Evolutionary conservation across 2,329 filamentous ascomycete genomes (phyloP).

Genomic region (Penicillium sp.): DNA sequence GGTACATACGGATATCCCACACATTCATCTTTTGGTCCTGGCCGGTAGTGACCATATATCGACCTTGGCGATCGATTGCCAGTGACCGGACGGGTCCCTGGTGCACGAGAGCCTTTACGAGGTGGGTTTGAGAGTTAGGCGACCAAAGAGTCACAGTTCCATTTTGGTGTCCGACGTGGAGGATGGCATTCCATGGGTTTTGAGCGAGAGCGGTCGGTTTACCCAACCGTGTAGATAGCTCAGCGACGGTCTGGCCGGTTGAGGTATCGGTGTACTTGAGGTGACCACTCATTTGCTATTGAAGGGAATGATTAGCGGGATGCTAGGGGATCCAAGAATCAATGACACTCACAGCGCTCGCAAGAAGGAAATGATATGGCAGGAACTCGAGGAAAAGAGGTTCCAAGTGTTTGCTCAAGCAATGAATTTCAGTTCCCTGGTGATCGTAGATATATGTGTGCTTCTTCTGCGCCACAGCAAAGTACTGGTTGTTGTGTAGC

Average conservation of each 20-base stretch:
- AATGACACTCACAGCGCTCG: conserved; percentile 66
- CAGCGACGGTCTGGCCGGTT: conserved; percentile 82
- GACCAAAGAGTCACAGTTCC: conserved; percentile 95
- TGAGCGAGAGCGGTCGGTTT: conserved; percentile 79
- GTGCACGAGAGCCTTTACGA: conserved; percentile 90
- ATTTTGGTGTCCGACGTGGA: conserved; percentile 92
- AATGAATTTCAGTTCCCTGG: conserved; percentile 87
- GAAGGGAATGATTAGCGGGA: background rate
- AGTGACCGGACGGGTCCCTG: conserved; percentile 82
- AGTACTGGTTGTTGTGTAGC: conserved; percentile 90
- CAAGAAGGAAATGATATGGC: conserved; percentile 91
- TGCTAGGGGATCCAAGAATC: background rate
- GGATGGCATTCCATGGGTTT: conserved; percentile 87
- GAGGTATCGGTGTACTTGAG: conserved; percentile 95
- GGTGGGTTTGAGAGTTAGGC: conserved; percentile 78
- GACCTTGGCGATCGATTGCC: conserved; percentile 82
- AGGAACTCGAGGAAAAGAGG: conserved; percentile 93
- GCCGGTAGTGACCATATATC: conserved; percentile 92
- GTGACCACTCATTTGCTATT: conserved; percentile 71
- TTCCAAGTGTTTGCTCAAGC: conserved; percentile 84
- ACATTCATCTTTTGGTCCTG: conserved; percentile 91
- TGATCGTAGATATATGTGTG: conserved; percentile 95
- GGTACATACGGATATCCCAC: conserved; percentile 94
- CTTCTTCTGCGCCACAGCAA: conserved; percentile 94
- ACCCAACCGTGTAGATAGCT: conserved; percentile 81